Percentiles rank a stretch among this genome's conserved stretches.
Conservation (phyloP, 768 basidiomycete genomes). For the Boletus rubropictus region DNA sequence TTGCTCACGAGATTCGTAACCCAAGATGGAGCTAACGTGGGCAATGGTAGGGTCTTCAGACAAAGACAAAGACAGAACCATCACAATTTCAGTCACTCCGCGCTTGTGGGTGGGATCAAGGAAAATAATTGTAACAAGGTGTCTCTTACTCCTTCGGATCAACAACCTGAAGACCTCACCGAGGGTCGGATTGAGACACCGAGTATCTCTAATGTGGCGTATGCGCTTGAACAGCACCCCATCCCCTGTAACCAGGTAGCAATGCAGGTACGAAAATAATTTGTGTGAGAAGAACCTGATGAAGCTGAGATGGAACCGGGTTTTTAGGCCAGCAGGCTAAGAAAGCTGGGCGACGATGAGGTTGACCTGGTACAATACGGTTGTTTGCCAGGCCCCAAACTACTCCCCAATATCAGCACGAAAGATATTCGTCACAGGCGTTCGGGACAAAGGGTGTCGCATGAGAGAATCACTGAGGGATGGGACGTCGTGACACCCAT, state of each 20-base stretch:
- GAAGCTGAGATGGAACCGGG: not conserved
- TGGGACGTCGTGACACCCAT: not conserved
- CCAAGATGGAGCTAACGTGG: not conserved
- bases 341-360: not conserved
- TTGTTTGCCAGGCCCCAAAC: not conserved
- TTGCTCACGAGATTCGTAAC: not conserved
- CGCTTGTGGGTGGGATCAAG: too few species aligned
- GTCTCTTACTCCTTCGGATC: not conserved
- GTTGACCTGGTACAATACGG: not conserved
- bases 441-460: not conserved
- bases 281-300: not conserved
- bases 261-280: constrained; percentile 1
- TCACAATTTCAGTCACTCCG: not conserved
- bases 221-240: not conserved
- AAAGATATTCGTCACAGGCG: not conserved
- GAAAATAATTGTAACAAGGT: not conserved
- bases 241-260: too few species aligned
- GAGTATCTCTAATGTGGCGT: not conserved
- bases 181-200: not conserved
- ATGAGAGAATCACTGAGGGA: not conserved
- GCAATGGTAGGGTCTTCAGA: not conserved
- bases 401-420: too few species aligned
- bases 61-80: too few species aligned
- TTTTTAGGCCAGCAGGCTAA: not conserved
- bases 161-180: not conserved